Conservation (phyloP, 2,329 filamentous ascomycete genomes). For the Paecilomyces variotii region DNA sequence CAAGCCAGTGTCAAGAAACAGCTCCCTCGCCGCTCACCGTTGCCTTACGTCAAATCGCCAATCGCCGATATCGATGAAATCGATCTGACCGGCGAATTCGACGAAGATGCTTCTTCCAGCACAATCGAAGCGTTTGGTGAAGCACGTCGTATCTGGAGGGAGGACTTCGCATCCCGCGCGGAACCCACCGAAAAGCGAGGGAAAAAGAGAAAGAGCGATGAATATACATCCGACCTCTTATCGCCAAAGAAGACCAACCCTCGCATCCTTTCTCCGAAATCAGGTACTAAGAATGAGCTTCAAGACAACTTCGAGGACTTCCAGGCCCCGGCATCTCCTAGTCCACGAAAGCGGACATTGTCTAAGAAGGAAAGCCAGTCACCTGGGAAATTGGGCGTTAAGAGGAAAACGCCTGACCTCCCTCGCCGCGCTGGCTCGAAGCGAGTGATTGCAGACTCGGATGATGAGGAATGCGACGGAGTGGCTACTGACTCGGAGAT, state of each 20-base stretch:
- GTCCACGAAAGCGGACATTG: neutral
- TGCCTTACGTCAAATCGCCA: slow-evolving; percentile 9
- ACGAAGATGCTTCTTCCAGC: slow-evolving; percentile 25
- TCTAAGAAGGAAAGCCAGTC: slow-evolving; percentile 1
- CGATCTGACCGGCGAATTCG: slow-evolving; percentile 35
- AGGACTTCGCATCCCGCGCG: slow-evolving; percentile 32
- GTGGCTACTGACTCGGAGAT: slow-evolving; percentile 15
- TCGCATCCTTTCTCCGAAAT: slow-evolving; percentile 16
- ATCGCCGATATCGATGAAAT: slow-evolving; percentile 36
- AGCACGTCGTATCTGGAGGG: slow-evolving; percentile 35
- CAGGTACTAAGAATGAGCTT: neutral
- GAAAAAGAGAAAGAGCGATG: slow-evolving; percentile 44
- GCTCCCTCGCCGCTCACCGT: slow-evolving; percentile 12
- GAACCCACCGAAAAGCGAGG: slow-evolving; percentile 31
- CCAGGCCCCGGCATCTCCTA: neutral
- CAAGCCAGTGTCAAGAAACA: slow-evolving; percentile 7
- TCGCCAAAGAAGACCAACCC: slow-evolving; percentile 22
- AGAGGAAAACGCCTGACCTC: slow-evolving; percentile 1
- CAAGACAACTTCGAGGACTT: neutral
- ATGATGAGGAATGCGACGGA: slow-evolving; percentile 17
- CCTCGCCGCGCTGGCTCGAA: slow-evolving; percentile 4
- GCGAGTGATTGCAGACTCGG: slow-evolving; percentile 26
- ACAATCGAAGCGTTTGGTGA: slow-evolving; percentile 34
- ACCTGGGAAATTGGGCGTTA: slow-evolving; percentile 3
- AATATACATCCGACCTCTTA: slow-evolving; percentile 32